phyloP scores from a whole-genome alignment of 2,329 filamentous ascomycete species.

The Monosporascus sp. region DNA sequence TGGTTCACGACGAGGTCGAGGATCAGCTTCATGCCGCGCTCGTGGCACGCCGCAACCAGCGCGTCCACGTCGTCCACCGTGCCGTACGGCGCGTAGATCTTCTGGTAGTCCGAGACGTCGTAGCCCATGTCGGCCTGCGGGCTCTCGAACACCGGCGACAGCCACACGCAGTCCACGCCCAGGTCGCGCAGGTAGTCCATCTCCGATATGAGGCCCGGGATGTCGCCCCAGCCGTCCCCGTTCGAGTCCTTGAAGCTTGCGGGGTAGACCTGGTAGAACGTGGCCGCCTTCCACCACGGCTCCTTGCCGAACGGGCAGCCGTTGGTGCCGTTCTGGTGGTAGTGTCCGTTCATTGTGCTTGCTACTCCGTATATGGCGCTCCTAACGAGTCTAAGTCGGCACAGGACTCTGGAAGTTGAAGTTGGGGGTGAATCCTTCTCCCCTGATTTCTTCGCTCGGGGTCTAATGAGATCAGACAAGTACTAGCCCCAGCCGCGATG shows the following conservation, averaged over 20 bases:
- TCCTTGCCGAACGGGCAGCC: constrained; percentile 27
- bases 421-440: too few species aligned
- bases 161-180: constrained; percentile 59
- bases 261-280: constrained; percentile 52
- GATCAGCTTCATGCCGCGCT: constrained; percentile 60
- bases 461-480: too few species aligned
- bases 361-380: not conserved
- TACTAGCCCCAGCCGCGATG: too few species aligned
- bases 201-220: constrained; percentile 59
- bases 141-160: constrained; percentile 46
- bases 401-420: too few species aligned
- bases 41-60: constrained; percentile 56
- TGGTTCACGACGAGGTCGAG: constrained; percentile 73
- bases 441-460: too few species aligned
- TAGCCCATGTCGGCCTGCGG: constrained; percentile 69
- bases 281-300: constrained; percentile 43
- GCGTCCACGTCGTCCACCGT: constrained; percentile 61
- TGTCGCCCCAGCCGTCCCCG: constrained; percentile 60
- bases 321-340: constrained; percentile 25
- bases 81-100: constrained; percentile 62
- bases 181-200: constrained; percentile 60
- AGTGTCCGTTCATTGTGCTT: constrained; percentile 29
- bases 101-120: constrained; percentile 65
- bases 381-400: too few species aligned
- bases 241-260: constrained; percentile 55